Base-by-base conservation (phyloP, 1,284 basidiomycete species). In the Jaminaea rosea region DNA sequence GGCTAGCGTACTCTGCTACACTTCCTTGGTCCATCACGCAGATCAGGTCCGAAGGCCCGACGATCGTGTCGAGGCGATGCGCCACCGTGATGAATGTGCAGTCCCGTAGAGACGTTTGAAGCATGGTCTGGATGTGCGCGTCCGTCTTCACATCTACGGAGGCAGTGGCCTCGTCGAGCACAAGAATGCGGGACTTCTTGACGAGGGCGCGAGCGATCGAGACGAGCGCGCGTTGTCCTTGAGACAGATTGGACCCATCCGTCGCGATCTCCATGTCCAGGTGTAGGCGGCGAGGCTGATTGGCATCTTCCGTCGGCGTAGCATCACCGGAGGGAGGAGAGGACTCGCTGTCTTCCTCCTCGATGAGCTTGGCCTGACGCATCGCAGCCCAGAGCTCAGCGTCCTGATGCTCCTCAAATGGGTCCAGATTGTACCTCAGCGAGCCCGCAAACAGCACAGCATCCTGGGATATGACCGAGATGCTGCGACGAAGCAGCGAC, bases 391-490 rank as follows among this genome's bases (percentile, higher is more conserved):
- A 61, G 11, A 75, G 52, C 3, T 37, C 28, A 26, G 58, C 52
- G 23, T 69, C 60, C 27, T 56, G 84, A 64, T 85, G 81, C 44
- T 81, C 75, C 36, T 79, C 81, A 75, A 93, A 85, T 0, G 85
- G 85, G 72, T 87, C 84, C 24, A 86, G 76, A 58, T 84, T 85
- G 15, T 80, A 80, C 17, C 84, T 78, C 4, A 85, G 76, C 2
- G 83, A 83, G 1, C 82, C 80, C 72, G 80, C 76, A 72, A 87
- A 85, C 46, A 84, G 65, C 2, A 79, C 63, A 7, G 87, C 85
- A 60, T 94, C 91, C 73, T 94, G 90, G 8, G 90, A 89, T 56
- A 96, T 92, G 65, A 94, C 82, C 2, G 78, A 80, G 50, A 81
- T 77, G 49, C 76, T 73, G 2, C 76, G 73, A n/a, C 80, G 71